These are phyloP conservation scores for Croton setiger DNA, from an alignment of 441 rosid genomes.

Conservation along the genomic window DNA sequence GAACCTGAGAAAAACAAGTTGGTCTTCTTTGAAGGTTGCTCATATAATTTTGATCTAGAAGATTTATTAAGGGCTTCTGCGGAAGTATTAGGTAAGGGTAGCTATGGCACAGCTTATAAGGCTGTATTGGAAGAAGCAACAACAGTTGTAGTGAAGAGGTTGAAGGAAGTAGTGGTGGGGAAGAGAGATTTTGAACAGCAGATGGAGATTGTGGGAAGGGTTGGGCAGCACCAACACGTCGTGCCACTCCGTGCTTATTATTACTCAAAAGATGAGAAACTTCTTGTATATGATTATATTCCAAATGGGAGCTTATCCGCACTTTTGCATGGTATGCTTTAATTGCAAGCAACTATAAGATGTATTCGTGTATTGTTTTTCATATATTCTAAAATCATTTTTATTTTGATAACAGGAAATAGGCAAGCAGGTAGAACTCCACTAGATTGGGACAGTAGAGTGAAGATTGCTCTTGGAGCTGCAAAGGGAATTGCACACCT, in stretches of 20 bases:
- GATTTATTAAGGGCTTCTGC: slow-evolving; percentile 93
- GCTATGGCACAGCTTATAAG: slow-evolving; percentile 80
- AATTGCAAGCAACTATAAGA: slow-evolving; percentile 7
- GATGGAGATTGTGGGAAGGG: slow-evolving; percentile 74
- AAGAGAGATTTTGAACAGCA: slow-evolving; percentile 89
- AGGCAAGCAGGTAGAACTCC: slow-evolving; percentile 59
- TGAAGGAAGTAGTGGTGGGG: slow-evolving; percentile 73
- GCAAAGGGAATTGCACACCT: slow-evolving; percentile 73
- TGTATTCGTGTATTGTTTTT: neutral
- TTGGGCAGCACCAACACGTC: slow-evolving; percentile 72
- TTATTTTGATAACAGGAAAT: slow-evolving; percentile 43
- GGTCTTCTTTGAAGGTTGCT: slow-evolving; percentile 76
- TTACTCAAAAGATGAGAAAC: slow-evolving; percentile 94
- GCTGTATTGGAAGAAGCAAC: slow-evolving; percentile 82
- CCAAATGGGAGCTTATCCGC: slow-evolving; percentile 75
- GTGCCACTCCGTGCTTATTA: slow-evolving; percentile 84
- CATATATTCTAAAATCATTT: slow-evolving; percentile 5
- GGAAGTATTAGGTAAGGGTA: slow-evolving; percentile 94
- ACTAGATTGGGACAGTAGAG: slow-evolving; percentile 71
- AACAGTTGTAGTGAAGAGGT: slow-evolving; percentile 79
- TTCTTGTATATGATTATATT: slow-evolving; percentile 78
- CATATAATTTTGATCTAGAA: slow-evolving; percentile 72
- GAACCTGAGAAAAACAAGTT: slow-evolving; percentile 70
- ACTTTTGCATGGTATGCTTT: slow-evolving; percentile 70
- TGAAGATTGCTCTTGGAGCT: slow-evolving; percentile 69